These are phyloP conservation scores for Cyberlindnera xylosilytica DNA, from an alignment of 805 yeast genomes.

Conservation along the genomic window DNA sequence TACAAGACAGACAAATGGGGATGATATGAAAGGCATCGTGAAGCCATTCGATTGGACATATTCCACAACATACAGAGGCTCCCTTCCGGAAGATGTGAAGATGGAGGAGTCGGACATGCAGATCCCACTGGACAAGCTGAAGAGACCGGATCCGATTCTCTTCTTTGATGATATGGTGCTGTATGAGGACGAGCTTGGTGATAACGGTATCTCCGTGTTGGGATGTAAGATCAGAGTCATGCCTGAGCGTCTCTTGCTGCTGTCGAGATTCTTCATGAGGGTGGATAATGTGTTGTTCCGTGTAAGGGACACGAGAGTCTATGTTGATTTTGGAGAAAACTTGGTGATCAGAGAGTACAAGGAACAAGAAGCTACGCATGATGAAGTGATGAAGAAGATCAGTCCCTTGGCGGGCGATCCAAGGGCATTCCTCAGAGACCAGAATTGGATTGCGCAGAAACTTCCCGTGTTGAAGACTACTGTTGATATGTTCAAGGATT, in stretches of 20 bases:
- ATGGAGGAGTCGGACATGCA: slow-evolving; percentile 30
- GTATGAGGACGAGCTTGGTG: slow-evolving; percentile 95
- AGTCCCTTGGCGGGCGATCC: slow-evolving; percentile 59
- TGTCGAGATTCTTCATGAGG: slow-evolving; percentile 77
- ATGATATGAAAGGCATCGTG: slow-evolving; percentile 54
- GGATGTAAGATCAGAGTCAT: slow-evolving; percentile 84
- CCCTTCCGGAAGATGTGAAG: slow-evolving; percentile 27
- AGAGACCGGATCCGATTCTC: slow-evolving; percentile 77
- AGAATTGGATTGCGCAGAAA: slow-evolving; percentile 77
- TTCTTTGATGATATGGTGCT: slow-evolving; percentile 86
- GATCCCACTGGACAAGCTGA: slow-evolving; percentile 70
- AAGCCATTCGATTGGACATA: slow-evolving; percentile 98
- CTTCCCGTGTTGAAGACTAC: slow-evolving; percentile 41
- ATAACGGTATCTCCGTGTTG: slow-evolving; percentile 83
- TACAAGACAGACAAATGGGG: slow-evolving; percentile 31
- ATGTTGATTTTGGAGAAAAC: slow-evolving; percentile 67
- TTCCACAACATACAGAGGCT: slow-evolving; percentile 75
- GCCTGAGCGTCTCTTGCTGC: slow-evolving; percentile 70
- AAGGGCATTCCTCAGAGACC: slow-evolving; percentile 69
- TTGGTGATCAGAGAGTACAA: slow-evolving; percentile 73
- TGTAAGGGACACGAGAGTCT: slow-evolving; percentile 80
- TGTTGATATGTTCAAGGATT: slow-evolving; percentile 4
- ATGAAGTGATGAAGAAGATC: slow-evolving; percentile 39
- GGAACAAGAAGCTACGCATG: slow-evolving; percentile 58
- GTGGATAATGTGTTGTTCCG: slow-evolving; percentile 88